Base-by-base conservation (phyloP, 2,329 filamentous ascomycete genomes). In the Neoascochyta sp. region DNA sequence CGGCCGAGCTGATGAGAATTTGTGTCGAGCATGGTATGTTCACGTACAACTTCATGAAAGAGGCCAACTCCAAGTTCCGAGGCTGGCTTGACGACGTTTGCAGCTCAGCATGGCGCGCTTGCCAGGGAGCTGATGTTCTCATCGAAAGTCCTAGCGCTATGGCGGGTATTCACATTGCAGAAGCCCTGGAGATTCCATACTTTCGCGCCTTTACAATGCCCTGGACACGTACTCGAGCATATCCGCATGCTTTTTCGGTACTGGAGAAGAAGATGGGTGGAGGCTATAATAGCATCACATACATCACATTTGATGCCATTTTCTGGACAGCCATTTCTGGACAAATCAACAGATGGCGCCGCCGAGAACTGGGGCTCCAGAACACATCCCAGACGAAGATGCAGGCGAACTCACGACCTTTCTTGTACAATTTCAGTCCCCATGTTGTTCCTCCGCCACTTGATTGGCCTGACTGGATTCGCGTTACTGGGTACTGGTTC, bases 141-240 rank as follows among this genome's bases (percentile, higher is more conserved):
- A 95, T 98, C 39, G 92, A 98, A 61, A 94, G 86, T 25, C 92
- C 92, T 0, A 94, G 86, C 34, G 88, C 92, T 9, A 98, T 98
- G 92, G 88, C 84, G 1, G 92, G 92, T 15, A 95, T 98, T 31
- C 92, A 98, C 61, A 94, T 98, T 45, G 92, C 92, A 1, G 92
- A 98, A 65, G 87, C 88, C 14, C 73, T 98, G 2, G 74, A 78
- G 9, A 93, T 98, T 24, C 92, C 92, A 0, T 98, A 98, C 62
- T 96, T 96, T 69, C 80, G 92, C 33, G 90, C 89, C 0, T 98
- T 98, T 58, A 94, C 88, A 11, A 98, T 98, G 92, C 92, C 92
- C 0, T 98, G 92, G 92, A 95, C 92, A 1, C 80, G 89, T 27
- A 98, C 92, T 10, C 76, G 92, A 30, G 88, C 90, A 1, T 98